phyloP scores from a whole-genome alignment of 331 rosid genomes.

The Stylosanthes scabra region DNA sequence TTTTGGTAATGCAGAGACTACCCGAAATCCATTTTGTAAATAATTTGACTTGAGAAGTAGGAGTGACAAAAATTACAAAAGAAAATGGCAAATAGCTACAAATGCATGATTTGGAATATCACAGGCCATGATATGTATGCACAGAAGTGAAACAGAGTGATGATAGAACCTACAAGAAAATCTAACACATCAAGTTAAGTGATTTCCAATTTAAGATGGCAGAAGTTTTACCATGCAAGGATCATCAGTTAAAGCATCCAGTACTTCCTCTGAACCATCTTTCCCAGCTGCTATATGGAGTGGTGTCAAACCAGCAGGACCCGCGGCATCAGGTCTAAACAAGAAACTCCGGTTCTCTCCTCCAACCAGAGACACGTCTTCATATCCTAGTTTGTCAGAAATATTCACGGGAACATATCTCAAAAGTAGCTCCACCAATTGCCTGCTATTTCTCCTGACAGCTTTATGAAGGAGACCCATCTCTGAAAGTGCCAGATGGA shows the following conservation, averaged over 20 bases:
- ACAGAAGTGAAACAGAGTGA: slow-evolving; percentile 7
- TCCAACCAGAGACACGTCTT: slow-evolving; percentile 34
- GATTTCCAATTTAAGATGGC: slow-evolving; percentile 21
- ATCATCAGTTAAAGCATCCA: slow-evolving; percentile 76
- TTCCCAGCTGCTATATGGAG: slow-evolving; percentile 74
- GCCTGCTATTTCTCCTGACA: slow-evolving; percentile 64
- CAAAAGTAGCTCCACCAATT: slow-evolving; percentile 64
- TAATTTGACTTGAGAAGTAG: neutral
- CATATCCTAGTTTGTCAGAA: slow-evolving; percentile 39
- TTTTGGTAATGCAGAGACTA: neutral
- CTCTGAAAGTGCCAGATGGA: slow-evolving; percentile 53
- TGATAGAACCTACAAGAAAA: slow-evolving; percentile 2
- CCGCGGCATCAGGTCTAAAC: slow-evolving; percentile 66
- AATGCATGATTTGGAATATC: neutral
- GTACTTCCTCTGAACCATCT: slow-evolving; percentile 63
- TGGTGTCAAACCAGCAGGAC: slow-evolving; percentile 75
- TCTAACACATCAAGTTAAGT: neutral
- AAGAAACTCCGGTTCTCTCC: slow-evolving; percentile 42
- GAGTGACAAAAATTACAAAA: neutral
- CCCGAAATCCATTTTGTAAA: neutral
- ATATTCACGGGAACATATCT: slow-evolving; percentile 53
- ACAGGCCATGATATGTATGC: neutral
- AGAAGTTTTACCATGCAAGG: slow-evolving; percentile 58
- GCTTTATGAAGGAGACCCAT: slow-evolving; percentile 76
- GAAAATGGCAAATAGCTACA: neutral